Evolutionary conservation across 176 grass and related monocot genomes (phyloP), one percentile per base, ranked within the genome.

Genomic region (Zea luxurians): DNA sequence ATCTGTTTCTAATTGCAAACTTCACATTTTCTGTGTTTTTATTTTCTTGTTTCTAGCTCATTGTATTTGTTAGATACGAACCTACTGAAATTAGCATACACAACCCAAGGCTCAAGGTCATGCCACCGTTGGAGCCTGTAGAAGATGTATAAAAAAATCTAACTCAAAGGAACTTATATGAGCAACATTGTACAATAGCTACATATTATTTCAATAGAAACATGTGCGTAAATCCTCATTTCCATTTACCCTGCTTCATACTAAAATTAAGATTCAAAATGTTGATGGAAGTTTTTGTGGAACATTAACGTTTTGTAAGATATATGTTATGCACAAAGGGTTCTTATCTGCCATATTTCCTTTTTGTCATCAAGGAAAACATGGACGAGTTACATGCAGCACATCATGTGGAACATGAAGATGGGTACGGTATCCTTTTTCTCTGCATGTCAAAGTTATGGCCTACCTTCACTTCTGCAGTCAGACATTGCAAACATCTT

Each of bases 331-430:
- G 45, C 45, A 57, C 7, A 9, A 38, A 21, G 9, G 44, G 41
- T 81, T 81, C 82, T 83, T 61, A 70, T 77, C 70, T 40, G 6
- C 4, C 3, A 3, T 65, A 13, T 43, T n/a, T 83, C 4, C 12
- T 69, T 54, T 45, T 46, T 71, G 20, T 46, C 45, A 37, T 47
- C 6, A 36, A 84, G 74, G 75, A 3, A 13, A 53, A 13, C 10
- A n/a, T 48, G 61, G 58, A 64, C 20, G 46, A 13, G 1, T 71
- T 64, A 2, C 37, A 54, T 42, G 46, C 2, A 55, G 15, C 20
- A 21, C 10, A 65, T 78, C 37, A 9, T 54, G 34, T 38, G 8
- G 75, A 57, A 18, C 57, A 36, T 55, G 59, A 71, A 17, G 4
- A 71, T 4, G 55, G 66, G 67, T 85, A 78, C 59, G 1, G 0